Percentiles rank a stretch among this genome's conserved stretches.
Evolutionary conservation across 352 stramenopile genomes (phyloP).

Genomic region (Pythium aquatile): DNA sequence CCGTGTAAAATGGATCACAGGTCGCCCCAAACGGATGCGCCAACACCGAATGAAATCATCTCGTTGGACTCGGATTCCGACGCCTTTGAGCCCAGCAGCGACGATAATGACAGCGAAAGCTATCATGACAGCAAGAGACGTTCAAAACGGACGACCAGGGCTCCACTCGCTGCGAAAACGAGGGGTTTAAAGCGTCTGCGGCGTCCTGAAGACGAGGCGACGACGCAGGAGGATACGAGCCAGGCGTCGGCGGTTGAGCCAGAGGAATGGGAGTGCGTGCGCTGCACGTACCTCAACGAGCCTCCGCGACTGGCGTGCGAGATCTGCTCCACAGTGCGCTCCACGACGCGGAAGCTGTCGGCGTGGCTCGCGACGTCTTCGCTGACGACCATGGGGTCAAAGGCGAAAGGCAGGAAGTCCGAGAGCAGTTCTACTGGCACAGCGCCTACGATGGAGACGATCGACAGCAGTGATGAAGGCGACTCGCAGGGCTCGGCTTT

Average conservation of each 20-base stretch:
- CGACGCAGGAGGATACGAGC: background rate
- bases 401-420: constrained; percentile 5
- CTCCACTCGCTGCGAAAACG: background rate
- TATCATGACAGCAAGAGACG: background rate
- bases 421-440: constrained; percentile 30
- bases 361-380: constrained; percentile 19
- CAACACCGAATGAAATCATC: constrained; percentile 11
- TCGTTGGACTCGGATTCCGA: constrained; percentile 21
- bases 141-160: background rate
- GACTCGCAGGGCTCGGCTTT: constrained; percentile 8
- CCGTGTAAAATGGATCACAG: constrained; percentile 7
- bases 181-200: constrained; percentile 22
- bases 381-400: background rate
- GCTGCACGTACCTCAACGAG: constrained; percentile 37
- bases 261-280: constrained; percentile 29
- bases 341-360: constrained; percentile 22
- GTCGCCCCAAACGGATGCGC: background rate
- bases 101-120: constrained; percentile 6
- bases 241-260: background rate
- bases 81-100: constrained; percentile 18
- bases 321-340: constrained; percentile 19
- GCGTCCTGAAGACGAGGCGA: constrained; percentile 2
- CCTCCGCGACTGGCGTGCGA: constrained; percentile 17
- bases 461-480: constrained; percentile 29
- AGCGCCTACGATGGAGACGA: constrained; percentile 32